Evolutionary conservation across 2,329 filamentous ascomycete genomes (phyloP).

Genomic region (Colletotrichum lentis): DNA sequence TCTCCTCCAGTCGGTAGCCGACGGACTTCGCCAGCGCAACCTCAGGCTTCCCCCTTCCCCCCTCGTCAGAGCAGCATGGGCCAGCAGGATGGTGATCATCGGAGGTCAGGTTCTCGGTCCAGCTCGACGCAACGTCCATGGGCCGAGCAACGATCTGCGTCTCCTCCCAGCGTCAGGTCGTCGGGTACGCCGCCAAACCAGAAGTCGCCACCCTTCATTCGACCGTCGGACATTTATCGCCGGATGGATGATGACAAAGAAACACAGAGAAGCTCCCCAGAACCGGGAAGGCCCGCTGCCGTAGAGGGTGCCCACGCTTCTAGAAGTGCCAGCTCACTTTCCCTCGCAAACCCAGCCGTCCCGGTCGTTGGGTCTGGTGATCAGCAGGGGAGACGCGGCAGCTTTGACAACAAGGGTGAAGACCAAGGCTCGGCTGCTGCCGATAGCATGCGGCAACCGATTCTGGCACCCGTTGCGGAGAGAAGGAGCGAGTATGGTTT

Average conservation of each 20-base stretch:
- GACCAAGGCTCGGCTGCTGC: conserved; percentile 33
- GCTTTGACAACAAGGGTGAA: conserved; percentile 5
- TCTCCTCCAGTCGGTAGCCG: conserved; percentile 27
- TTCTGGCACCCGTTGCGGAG: conserved; percentile 63
- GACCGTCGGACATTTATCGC: conserved; percentile 80
- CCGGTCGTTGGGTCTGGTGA: conserved; percentile 37
- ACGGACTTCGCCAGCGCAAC: conserved; percentile 37
- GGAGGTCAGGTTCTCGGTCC: conserved; percentile 43
- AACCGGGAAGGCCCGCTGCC: conserved; percentile 64
- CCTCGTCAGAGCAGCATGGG: conserved; percentile 70
- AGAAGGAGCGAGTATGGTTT: conserved; percentile 67
- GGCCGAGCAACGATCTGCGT: conserved; percentile 50
- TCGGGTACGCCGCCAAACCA: conserved; percentile 56
- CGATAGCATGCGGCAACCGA: conserved; percentile 41
- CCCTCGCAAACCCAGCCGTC: not conserved
- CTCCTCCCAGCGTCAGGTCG: conserved; percentile 49
- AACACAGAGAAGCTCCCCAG: conserved; percentile 63
- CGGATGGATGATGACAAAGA: conserved; percentile 72
- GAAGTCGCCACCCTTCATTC: conserved; percentile 70
- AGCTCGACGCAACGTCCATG: conserved; percentile 46
- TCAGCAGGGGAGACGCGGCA: not conserved
- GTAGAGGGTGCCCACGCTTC: conserved; percentile 53
- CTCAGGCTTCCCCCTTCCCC: conserved; percentile 57
- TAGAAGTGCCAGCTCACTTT: conserved; percentile 14
- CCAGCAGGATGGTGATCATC: conserved; percentile 50